These are phyloP conservation scores for Chenopodium formosanum DNA, from an alignment of 148 eudicot genomes.

Conservation along the genomic window DNA sequence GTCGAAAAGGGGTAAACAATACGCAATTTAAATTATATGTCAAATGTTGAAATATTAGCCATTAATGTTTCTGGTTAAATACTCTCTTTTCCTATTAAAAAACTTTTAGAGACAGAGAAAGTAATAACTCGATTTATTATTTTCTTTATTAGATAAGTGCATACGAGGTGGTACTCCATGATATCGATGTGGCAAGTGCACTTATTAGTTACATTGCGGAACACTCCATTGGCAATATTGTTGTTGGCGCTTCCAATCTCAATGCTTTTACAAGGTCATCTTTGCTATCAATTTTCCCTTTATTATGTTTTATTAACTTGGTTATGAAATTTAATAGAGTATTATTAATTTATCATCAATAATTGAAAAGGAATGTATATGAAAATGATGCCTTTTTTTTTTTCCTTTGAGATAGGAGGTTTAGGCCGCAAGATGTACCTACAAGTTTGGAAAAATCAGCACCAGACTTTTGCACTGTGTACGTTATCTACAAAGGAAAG, in stretches of 20 bases:
- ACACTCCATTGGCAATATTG: conserved; percentile 39
- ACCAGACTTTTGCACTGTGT: conserved; percentile 56
- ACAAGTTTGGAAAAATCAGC: conserved; percentile 49
- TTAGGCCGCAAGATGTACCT: conserved; percentile 57
- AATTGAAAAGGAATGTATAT: too few relatives aligned
- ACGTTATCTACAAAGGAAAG: conserved; percentile 51
- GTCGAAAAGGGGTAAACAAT: conserved; percentile 73
- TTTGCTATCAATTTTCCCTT: too few relatives aligned
- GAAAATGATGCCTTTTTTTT: not conserved
- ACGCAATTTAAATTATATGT: not conserved
- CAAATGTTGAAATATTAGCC: too few relatives aligned
- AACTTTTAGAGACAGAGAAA: too few relatives aligned
- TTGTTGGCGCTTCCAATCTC: conserved; percentile 61
- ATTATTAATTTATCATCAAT: too few relatives aligned
- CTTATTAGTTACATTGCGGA: conserved; percentile 42
- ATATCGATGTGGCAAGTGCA: conserved; percentile 49
- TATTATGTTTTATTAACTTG: too few relatives aligned
- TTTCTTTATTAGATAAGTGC: conserved; percentile 44
- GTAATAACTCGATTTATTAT: not conserved
- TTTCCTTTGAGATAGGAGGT: conserved; percentile 38
- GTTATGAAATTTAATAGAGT: too few relatives aligned
- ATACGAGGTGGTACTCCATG: conserved; percentile 62
- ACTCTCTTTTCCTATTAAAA: too few relatives aligned
- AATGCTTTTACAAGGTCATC: conserved; percentile 49
- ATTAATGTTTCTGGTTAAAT: too few relatives aligned